Conservation (phyloP, 2,329 filamentous ascomycete species). For the Clarireedia hainanense region DNA sequence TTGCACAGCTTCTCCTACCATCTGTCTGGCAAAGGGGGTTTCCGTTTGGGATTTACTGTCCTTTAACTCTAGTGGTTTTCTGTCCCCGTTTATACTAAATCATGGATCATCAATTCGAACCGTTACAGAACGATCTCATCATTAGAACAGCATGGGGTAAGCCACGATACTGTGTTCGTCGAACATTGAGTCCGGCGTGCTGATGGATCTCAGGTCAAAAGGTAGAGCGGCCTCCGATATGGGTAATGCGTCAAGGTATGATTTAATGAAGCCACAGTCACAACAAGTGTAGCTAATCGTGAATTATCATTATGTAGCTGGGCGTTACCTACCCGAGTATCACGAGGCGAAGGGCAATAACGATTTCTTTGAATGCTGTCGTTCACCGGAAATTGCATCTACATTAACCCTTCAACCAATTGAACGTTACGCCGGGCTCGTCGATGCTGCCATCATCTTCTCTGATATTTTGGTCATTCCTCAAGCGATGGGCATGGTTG, state of each 20-base stretch:
- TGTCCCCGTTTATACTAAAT: neutral
- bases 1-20: too few species aligned
- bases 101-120: constrained; percentile 68
- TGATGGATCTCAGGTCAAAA: constrained; percentile 57
- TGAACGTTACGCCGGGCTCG: constrained; percentile 79
- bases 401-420: constrained; percentile 91
- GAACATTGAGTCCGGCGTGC: neutral
- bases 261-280: neutral
- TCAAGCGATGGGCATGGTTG: constrained; percentile 96
- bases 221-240: constrained; percentile 89
- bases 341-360: constrained; percentile 84
- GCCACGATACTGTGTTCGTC: neutral
- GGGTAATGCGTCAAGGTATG: constrained; percentile 97
- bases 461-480: constrained; percentile 97
- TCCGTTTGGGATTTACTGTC: neutral
- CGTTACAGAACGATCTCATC: constrained; percentile 87
- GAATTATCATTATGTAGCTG: constrained; percentile 49
- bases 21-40: neutral
- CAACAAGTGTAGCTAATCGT: too few species aligned
- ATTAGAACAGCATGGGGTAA: constrained; percentile 81
- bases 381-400: constrained; percentile 83
- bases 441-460: constrained; percentile 98
- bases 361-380: constrained; percentile 98
- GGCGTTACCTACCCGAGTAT: constrained; percentile 95
- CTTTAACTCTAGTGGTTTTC: neutral